A percentile compares a stretch with the other conserved stretches of the same genome.
Conservation (phyloP, 1,139 yeast species). For the Diutina scorzettiae region DNA sequence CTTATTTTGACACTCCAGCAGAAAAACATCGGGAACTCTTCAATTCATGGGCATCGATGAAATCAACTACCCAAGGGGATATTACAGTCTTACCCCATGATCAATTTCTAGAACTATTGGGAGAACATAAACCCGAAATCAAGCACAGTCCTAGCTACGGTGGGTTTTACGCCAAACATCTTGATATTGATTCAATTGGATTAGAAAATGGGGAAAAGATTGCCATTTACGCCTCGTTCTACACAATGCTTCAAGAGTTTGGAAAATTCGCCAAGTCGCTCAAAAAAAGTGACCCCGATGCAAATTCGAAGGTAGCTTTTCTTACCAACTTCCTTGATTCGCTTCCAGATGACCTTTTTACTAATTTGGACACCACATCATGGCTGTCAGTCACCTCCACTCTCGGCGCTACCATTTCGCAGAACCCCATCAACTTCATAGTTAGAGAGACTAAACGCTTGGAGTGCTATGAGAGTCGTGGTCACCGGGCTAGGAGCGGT, state of each 20-base stretch:
- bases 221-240: neutral
- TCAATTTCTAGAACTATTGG: neutral
- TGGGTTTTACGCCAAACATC: neutral
- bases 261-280: neutral
- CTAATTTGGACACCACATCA: neutral
- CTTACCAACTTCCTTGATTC: neutral
- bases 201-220: neutral
- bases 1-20: slow-evolving; percentile 17
- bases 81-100: too few relatives aligned
- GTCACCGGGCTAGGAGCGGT: slow-evolving; percentile 85
- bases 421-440: slow-evolving; percentile 24
- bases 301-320: neutral
- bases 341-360: neutral
- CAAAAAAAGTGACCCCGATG: neutral
- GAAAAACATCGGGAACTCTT: slow-evolving; percentile 16
- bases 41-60: slow-evolving; percentile 18
- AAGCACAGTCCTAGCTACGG: neutral
- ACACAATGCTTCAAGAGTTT: neutral
- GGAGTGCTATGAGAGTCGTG: slow-evolving; percentile 43
- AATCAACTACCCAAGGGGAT: too few relatives aligned
- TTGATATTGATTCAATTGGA: neutral
- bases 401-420: slow-evolving; percentile 12
- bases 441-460: slow-evolving; percentile 20
- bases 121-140: slow-evolving; percentile 3
- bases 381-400: neutral